Percentiles rank a stretch among this genome's conserved stretches.
Evolutionary conservation across 2,329 filamentous ascomycete species (phyloP).

Genomic region (Phialocephala sp.): DNA sequence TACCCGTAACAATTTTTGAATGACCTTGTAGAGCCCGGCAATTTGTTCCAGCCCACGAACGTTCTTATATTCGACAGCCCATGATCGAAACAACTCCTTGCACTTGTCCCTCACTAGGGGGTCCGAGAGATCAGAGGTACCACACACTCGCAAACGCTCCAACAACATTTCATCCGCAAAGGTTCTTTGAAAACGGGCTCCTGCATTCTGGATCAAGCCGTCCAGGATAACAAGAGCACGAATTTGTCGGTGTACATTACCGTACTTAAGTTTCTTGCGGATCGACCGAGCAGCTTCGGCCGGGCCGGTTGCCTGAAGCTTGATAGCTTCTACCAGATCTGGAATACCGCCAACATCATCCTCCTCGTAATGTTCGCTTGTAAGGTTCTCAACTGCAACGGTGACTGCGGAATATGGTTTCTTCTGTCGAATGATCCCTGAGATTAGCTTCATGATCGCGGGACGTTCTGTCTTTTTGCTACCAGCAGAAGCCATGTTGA

Average conservation of each 20-base stretch:
- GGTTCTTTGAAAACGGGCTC: conserved; percentile 80
- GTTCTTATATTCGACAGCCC: conserved; percentile 81
- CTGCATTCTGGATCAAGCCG: conserved; percentile 92
- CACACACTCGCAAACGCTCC: conserved; percentile 87
- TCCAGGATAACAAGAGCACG: conserved; percentile 88
- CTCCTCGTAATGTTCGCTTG: conserved; percentile 86
- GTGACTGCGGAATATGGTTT: conserved; percentile 95
- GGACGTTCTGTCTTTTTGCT: neutral
- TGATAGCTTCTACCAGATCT: conserved; percentile 92
- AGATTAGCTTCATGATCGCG: conserved; percentile 22
- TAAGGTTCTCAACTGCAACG: conserved; percentile 88
- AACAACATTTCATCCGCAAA: conserved; percentile 92
- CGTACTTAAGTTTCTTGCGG: conserved; percentile 98
- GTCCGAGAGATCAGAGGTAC: conserved; percentile 84
- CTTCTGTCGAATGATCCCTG: conserved; percentile 53
- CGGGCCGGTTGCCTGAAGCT: conserved; percentile 84
- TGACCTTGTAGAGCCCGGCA: conserved; percentile 74
- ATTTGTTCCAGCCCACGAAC: conserved; percentile 82
- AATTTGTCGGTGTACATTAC: conserved; percentile 89
- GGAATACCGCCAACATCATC: conserved; percentile 92
- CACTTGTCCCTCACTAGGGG: conserved; percentile 87
- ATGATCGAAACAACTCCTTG: conserved; percentile 82
- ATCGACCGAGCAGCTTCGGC: conserved; percentile 89
- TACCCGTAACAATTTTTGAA: neutral
- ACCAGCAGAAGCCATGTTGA: neutral